Conservation (phyloP, 805 yeast genomes). For the Wickerhamomyces ciferrii region DNA sequence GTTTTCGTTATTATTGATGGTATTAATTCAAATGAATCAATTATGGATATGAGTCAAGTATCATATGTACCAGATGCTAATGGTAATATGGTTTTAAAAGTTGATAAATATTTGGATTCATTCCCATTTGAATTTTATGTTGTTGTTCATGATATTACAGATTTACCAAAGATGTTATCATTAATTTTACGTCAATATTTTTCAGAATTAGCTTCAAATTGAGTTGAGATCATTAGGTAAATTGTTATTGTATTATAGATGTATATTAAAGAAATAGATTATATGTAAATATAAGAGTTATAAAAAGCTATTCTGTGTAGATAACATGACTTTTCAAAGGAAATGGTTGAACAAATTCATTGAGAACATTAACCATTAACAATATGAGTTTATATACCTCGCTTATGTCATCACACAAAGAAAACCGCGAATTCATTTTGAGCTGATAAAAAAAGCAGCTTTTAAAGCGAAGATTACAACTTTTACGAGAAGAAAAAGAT, state of each 20-base stretch:
- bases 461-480: not conserved
- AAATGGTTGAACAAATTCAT: no score
- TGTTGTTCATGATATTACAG: conserved; percentile 83
- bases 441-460: not conserved
- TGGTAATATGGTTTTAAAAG: conserved; percentile 71
- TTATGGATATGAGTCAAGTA: conserved; percentile 93
- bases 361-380: no score
- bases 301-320: no score
- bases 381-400: no score
- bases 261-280: conserved; percentile 1
- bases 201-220: conserved; percentile 51
- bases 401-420: no score
- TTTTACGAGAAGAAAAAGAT: not conserved
- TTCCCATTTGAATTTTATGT: conserved; percentile 98
- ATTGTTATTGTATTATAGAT: not conserved
- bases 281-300: not conserved
- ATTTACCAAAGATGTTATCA: conserved; percentile 88
- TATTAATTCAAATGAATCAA: conserved; percentile 75
- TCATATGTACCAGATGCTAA: conserved; percentile 63
- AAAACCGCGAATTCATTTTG: not conserved
- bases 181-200: conserved; percentile 89
- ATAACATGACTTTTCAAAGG: no score
- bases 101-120: conserved; percentile 79
- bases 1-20: conserved; percentile 95
- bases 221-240: not conserved